A percentile compares a stretch with the other conserved stretches of the same genome.
Evolutionary conservation across 2,329 filamentous ascomycete species (phyloP).

Genomic region (Fusarium bactridioides): DNA sequence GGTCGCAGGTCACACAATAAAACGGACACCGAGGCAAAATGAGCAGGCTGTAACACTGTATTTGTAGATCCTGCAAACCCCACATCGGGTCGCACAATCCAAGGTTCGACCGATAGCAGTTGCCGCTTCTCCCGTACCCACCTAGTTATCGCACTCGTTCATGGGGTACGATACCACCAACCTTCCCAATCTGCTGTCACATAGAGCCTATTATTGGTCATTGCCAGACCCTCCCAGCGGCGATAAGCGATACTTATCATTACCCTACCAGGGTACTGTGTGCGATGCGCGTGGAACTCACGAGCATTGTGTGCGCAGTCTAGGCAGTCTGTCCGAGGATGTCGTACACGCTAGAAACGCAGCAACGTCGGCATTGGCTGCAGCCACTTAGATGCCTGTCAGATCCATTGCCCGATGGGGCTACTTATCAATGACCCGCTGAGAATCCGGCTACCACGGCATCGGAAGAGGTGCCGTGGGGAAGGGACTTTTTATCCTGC

Average conservation of each 20-base stretch:
- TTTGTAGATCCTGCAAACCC: not conserved
- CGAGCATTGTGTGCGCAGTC: not conserved
- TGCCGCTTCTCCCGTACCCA: slow-evolving; percentile 9
- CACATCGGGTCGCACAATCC: not conserved
- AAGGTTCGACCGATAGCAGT: not conserved
- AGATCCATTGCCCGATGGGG: not conserved
- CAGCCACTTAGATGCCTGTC: not conserved
- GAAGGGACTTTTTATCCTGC: slow-evolving; percentile 4
- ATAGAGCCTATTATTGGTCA: not conserved
- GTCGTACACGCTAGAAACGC: not conserved
- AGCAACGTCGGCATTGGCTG: not conserved
- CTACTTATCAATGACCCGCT: slow-evolving; percentile 1
- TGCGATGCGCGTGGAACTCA: not conserved
- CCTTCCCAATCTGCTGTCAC: not conserved
- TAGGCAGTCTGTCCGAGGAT: not conserved
- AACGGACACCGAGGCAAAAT: not conserved
- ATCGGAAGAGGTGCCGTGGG: slow-evolving; percentile 6
- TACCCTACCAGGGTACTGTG: not conserved
- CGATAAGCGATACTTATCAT: not conserved
- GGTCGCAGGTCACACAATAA: not conserved
- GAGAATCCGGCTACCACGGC: slow-evolving; percentile 15
- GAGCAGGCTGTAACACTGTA: not conserved
- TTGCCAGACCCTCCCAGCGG: not conserved
- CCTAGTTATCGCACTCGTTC: not conserved
- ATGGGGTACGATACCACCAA: not conserved